phyloP scores from a whole-genome alignment of 2,329 filamentous ascomycete genomes.

The Trichophyton rubrum region DNA sequence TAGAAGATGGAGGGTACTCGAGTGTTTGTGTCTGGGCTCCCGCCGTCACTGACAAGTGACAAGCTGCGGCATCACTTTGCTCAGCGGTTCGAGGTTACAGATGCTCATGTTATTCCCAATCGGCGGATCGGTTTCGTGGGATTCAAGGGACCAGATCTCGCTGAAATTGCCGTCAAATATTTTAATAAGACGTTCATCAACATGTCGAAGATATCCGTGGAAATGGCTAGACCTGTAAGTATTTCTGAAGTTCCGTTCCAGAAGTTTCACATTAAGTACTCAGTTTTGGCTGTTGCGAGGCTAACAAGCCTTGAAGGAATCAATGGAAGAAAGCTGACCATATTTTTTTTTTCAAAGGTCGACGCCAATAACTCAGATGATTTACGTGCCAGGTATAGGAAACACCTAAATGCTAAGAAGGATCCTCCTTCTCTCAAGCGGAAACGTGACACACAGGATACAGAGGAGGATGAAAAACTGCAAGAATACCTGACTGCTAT shows the following conservation, averaged over 20 bases:
- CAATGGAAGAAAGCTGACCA: slow-evolving; percentile 26
- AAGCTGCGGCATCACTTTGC: slow-evolving; percentile 86
- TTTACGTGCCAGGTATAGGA: slow-evolving; percentile 15
- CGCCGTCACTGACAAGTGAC: slow-evolving; percentile 69
- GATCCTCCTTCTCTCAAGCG: slow-evolving; percentile 26
- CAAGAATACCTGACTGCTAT: slow-evolving; percentile 79
- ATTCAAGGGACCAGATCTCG: slow-evolving; percentile 72
- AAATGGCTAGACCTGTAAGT: slow-evolving; percentile 70
- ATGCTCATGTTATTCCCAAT: slow-evolving; percentile 80
- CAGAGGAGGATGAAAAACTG: slow-evolving; percentile 60
- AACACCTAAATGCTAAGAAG: slow-evolving; percentile 14
- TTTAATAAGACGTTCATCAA: slow-evolving; percentile 93
- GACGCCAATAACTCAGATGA: slow-evolving; percentile 24
- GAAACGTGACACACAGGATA: slow-evolving; percentile 43
- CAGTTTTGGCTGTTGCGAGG: neutral
- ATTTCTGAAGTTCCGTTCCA: slow-evolving; percentile 4
- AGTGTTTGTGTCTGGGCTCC: slow-evolving; percentile 60
- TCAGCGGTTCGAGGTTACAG: slow-evolving; percentile 64
- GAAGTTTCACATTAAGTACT: neutral
- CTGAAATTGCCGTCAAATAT: slow-evolving; percentile 74
- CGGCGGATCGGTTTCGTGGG: slow-evolving; percentile 92
- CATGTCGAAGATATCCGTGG: slow-evolving; percentile 86
- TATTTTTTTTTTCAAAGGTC: slow-evolving; percentile 25
- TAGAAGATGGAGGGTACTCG: slow-evolving; percentile 58
- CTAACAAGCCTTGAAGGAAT: slow-evolving; percentile 19